Percentiles rank a stretch among this genome's conserved stretches.
phyloP scores from a whole-genome alignment of 1,284 basidiomycete species.

The Gymnopus androsaceus region DNA sequence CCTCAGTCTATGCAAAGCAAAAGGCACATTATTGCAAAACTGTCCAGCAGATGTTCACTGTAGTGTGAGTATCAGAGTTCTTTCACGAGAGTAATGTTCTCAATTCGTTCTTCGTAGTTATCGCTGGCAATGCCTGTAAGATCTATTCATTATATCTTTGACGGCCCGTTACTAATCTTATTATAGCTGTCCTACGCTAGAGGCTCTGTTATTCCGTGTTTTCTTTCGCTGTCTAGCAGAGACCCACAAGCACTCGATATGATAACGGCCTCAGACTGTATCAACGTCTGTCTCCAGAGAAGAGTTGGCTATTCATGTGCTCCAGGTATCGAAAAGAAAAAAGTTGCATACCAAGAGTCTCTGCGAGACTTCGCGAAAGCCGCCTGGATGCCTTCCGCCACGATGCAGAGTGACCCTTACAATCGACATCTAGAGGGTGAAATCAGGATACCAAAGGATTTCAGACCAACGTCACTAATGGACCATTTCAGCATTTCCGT shows the following conservation, averaged over 20 bases:
- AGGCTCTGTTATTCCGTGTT: constrained; percentile 48
- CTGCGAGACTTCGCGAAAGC: constrained; percentile 43
- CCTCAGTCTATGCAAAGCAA: constrained; percentile 37
- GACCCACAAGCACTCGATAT: constrained; percentile 44
- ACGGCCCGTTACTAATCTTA: background rate
- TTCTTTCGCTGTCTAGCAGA: constrained; percentile 39
- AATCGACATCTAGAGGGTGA: constrained; percentile 49
- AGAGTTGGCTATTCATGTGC: constrained; percentile 45
- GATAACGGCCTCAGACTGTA: constrained; percentile 42
- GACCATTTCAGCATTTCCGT: constrained; percentile 51
- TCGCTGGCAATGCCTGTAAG: constrained; percentile 46
- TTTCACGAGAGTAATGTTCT: constrained; percentile 26
- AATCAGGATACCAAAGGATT: constrained; percentile 48
- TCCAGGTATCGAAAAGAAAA: constrained; percentile 32
- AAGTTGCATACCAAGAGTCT: constrained; percentile 41
- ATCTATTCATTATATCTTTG: constrained; percentile 15
- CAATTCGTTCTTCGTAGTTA: constrained; percentile 30
- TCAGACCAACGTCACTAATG: constrained; percentile 48
- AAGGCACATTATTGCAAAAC: constrained; percentile 42
- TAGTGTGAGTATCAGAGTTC: constrained; percentile 11
- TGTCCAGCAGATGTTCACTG: constrained; percentile 44
- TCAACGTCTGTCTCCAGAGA: constrained; percentile 43
- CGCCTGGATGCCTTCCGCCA: constrained; percentile 46
- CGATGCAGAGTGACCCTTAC: constrained; percentile 26
- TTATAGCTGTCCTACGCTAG: constrained; percentile 48